A percentile compares a stretch with the other conserved stretches of the same genome.
Evolutionary conservation across 1,284 basidiomycete genomes (phyloP).

Genomic region (Retiboletus flavoniger): DNA sequence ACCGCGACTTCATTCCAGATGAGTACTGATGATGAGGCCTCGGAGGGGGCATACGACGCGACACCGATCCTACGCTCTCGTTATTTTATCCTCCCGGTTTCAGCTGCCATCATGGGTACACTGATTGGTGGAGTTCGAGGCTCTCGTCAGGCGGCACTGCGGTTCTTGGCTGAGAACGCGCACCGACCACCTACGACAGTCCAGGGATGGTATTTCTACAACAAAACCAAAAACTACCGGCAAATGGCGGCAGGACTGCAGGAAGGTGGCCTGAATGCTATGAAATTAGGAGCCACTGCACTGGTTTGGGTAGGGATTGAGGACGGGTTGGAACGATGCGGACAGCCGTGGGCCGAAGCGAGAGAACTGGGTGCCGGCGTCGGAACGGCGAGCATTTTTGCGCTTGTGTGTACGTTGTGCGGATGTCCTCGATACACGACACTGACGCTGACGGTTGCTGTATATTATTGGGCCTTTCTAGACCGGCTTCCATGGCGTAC

Average conservation of each 20-base stretch:
- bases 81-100: constrained; percentile 48
- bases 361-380: constrained; percentile 64
- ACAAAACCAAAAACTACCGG: constrained; percentile 88
- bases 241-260: constrained; percentile 73
- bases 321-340: constrained; percentile 54
- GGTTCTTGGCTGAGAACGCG: constrained; percentile 62
- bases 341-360: constrained; percentile 43
- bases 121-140: constrained; percentile 71
- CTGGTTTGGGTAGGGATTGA: constrained; percentile 69
- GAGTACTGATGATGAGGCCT: constrained; percentile 8
- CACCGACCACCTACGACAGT: constrained; percentile 79
- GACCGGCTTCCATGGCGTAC: constrained; percentile 60
- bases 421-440: background rate
- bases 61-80: constrained; percentile 35
- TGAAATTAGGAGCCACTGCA: constrained; percentile 54
- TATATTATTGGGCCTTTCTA: constrained; percentile 31
- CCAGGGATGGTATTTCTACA: constrained; percentile 89
- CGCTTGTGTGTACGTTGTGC: constrained; percentile 56
- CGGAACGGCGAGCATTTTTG: constrained; percentile 60
- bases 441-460: background rate
- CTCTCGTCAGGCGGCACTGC: constrained; percentile 55
- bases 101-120: constrained; percentile 59
- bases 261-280: constrained; percentile 59
- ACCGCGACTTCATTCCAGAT: constrained; percentile 13
- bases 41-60: constrained; percentile 26